Evolutionary conservation across 2,329 filamentous ascomycete genomes (phyloP).

Genomic region (Cytospora leucostoma): DNA sequence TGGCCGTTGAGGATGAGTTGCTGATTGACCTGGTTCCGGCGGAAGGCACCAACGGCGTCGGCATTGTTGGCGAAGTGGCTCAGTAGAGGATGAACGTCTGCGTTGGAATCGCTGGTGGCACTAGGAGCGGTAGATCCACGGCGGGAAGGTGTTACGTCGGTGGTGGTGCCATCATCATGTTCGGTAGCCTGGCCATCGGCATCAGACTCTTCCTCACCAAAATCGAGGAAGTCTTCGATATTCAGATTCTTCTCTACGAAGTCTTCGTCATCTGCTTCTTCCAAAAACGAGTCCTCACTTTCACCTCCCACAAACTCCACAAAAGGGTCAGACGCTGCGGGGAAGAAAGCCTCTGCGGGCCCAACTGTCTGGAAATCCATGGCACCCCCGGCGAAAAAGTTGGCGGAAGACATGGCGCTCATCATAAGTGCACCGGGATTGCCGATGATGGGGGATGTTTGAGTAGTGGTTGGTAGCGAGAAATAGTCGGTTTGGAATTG

Average conservation of each 20-base stretch:
- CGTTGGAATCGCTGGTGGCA: conserved; percentile 48
- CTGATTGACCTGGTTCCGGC: conserved; percentile 65
- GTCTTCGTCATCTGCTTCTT: conserved; percentile 49
- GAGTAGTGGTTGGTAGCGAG: conserved; percentile 37
- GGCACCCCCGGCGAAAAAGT: conserved; percentile 54
- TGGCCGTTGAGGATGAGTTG: conserved; percentile 62
- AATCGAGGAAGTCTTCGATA: conserved; percentile 73
- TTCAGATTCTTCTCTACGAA: conserved; percentile 66
- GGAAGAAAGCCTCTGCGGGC: conserved; percentile 75
- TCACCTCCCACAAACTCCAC: conserved; percentile 45
- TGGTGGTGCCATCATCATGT: conserved; percentile 47
- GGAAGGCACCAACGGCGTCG: conserved; percentile 76
- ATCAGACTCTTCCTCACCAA: conserved; percentile 61
- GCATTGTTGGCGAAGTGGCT: conserved; percentile 66
- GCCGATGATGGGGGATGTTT: conserved; percentile 60
- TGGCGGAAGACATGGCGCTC: conserved; percentile 65
- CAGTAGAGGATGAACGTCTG: conserved; percentile 53
- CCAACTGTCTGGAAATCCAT: conserved; percentile 68
- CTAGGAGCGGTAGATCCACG: conserved; percentile 44
- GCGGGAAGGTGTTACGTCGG: conserved; percentile 54
- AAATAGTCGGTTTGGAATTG: conserved; percentile 54
- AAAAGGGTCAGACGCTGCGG: conserved; percentile 62
- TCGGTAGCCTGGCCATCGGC: conserved; percentile 57
- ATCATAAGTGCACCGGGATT: conserved; percentile 78
- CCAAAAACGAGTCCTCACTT: conserved; percentile 44